These are phyloP conservation scores for Leccinum olivaceopallidum DNA, from an alignment of 768 basidiomycete species.

Conservation along the genomic window DNA sequence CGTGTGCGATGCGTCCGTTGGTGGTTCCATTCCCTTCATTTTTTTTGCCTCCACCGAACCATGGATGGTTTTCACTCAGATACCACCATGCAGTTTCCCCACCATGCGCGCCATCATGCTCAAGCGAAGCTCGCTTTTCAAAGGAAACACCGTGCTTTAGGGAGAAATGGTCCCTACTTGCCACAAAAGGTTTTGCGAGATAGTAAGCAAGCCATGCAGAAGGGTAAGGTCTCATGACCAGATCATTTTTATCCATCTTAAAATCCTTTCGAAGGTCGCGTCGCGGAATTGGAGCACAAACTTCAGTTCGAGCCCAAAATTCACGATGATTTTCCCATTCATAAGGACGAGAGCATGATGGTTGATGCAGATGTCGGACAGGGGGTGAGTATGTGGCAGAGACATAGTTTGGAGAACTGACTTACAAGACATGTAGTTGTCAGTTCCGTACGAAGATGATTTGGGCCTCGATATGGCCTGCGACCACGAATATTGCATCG, in stretches of 20 bases:
- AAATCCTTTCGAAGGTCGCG: no score
- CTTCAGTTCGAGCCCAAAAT: no score
- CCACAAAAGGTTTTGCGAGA: background rate
- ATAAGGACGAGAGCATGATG: no score
- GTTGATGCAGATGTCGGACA: background rate
- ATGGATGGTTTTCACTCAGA: background rate
- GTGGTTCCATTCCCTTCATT: background rate
- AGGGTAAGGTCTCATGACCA: background rate
- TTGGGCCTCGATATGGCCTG: no score
- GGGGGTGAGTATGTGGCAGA: no score
- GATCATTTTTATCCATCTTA: no score
- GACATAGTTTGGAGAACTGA: no score
- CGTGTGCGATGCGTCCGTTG: background rate
- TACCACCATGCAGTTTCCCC: background rate
- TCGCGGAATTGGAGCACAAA: no score
- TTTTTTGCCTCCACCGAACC: background rate
- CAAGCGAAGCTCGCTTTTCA: background rate
- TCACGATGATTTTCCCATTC: no score
- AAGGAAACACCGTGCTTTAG: background rate
- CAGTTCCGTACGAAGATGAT: no score
- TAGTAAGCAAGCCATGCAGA: background rate
- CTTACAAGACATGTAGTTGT: no score
- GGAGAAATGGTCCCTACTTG: background rate
- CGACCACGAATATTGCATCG: no score
- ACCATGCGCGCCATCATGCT: background rate